Base-by-base conservation (phyloP, 2,329 filamentous ascomycete species). In the Neofusicoccum sp. region DNA sequence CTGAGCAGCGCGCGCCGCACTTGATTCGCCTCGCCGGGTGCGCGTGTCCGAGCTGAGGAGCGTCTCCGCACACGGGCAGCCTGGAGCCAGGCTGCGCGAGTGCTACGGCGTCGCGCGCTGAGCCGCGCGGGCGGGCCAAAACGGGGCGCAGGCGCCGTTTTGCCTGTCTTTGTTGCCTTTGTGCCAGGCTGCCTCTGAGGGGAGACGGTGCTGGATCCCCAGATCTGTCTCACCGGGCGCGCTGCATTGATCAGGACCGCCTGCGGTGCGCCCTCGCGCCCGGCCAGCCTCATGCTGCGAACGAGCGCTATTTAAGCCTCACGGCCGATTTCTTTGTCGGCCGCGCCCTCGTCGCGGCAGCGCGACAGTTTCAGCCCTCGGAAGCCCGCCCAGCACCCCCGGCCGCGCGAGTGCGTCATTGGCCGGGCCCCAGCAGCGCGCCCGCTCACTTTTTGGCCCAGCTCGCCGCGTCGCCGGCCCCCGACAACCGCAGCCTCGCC, bases 361-460 rank as follows among this genome's bases (percentile, higher is more conserved):
- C 33, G 30, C 45, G 30, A 33, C 45, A 1, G 45, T 48, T 28
- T 33, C 43, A 47, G 43, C 43, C 43, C 43, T 53, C 24, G 49
- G 24, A 34, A 16, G 26, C 34, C 34, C 36, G 14, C 26, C 24
- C 9, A 31, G 44, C 44, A 30, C 26, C 14, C 16, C 14, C 26
- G n/a, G 5, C 36, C 51, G 43, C 51, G 38, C 51, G 51, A 33
- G 51, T 56, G 38, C 51, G 51, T 56, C 51, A 56, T 56, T 56
- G 51, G 51, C 28, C 28, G 38, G 9, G 36, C 36, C 16, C 38
- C 36, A 33, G 38, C 51, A 31, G 51, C 36, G 28, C 38, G 34
- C 16, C 38, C 36, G 30, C 31, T 38, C 38, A 28, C 38, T 56
- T 43, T 56, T 43, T 56, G 51, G 49, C 51, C 36, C 28, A 30